Percentiles rank a stretch among this genome's conserved stretches.
Conservation (phyloP, 2,329 filamentous ascomycete genomes). For the Hypoxylon sp. region DNA sequence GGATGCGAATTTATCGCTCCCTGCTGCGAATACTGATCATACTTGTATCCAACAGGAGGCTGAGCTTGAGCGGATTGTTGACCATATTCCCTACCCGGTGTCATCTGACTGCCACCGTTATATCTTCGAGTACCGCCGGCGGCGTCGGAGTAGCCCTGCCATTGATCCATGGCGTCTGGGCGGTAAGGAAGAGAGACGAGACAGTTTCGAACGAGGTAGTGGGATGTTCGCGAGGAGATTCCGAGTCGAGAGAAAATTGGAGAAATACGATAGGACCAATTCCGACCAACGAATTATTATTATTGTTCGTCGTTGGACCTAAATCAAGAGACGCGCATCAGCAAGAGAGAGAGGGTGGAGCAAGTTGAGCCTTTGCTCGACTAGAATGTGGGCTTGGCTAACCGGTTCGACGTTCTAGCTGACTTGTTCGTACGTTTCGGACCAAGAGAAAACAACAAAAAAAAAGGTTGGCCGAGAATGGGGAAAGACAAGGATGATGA, state of each 20-base stretch:
- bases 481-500: constrained; percentile 36
- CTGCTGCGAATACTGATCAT: constrained; percentile 75
- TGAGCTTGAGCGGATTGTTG: constrained; percentile 48
- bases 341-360: constrained; percentile 26
- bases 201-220: constrained; percentile 22
- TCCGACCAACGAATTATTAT: constrained; percentile 33
- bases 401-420: constrained; percentile 30
- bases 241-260: constrained; percentile 22
- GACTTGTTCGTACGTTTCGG: constrained; percentile 30
- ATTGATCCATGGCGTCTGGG: constrained; percentile 64
- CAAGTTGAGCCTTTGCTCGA: constrained; percentile 30
- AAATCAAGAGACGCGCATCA: constrained; percentile 38
- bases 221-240: constrained; percentile 5
- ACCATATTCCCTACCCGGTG: constrained; percentile 45
- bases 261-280: constrained; percentile 29
- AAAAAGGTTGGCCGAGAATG: constrained; percentile 34
- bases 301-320: constrained; percentile 19
- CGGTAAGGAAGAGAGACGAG: constrained; percentile 18
- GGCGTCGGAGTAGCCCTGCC: constrained; percentile 74
- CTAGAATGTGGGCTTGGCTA: constrained; percentile 33
- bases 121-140: constrained; percentile 70
- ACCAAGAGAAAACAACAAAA: constrained; percentile 23
- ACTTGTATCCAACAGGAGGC: constrained; percentile 69
- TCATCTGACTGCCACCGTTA: constrained; percentile 47
- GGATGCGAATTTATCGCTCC: constrained; percentile 51